phyloP scores from a whole-genome alignment of 1,284 basidiomycete genomes.

The Pseudomicrostroma phylloplanum region DNA sequence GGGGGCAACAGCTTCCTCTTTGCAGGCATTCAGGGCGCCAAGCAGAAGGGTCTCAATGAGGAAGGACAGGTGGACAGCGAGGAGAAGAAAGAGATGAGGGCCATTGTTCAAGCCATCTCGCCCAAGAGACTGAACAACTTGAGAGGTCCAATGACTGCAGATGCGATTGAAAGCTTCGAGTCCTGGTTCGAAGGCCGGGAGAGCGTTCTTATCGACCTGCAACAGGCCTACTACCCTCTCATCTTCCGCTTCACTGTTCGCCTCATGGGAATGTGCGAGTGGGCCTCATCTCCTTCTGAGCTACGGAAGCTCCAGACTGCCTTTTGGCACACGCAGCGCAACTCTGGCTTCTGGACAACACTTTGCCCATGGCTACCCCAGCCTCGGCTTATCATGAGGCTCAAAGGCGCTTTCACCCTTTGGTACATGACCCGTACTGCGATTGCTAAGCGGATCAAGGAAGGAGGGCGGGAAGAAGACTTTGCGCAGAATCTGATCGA shows the following conservation, averaged over 20 bases:
- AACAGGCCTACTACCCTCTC: conserved; percentile 17
- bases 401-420: conserved; percentile 14
- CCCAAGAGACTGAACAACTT: conserved; percentile 13
- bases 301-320: conserved; percentile 9
- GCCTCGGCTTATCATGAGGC: conserved; percentile 12
- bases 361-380: conserved; percentile 17
- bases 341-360: conserved; percentile 17
- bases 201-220: conserved; percentile 12
- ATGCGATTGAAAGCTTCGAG: conserved; percentile 15
- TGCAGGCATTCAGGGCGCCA: conserved; percentile 17
- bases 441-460: conserved; percentile 11
- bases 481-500: conserved; percentile 19
- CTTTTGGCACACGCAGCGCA: conserved; percentile 18
- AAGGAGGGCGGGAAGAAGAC: conserved; percentile 15
- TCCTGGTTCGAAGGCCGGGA: conserved; percentile 5
- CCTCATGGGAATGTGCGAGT: conserved; percentile 21
- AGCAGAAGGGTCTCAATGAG: conserved; percentile 16
- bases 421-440: conserved; percentile 17
- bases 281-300: conserved; percentile 8
- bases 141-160: conserved; percentile 7
- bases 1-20: conserved; percentile 18
- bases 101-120: conserved; percentile 13
- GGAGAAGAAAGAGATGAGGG: conserved; percentile 29
- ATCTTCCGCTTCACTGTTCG: conserved; percentile 18
- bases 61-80: conserved; percentile 27